Conservation (phyloP, 345 rosid species). For the Citrus australasica region DNA sequence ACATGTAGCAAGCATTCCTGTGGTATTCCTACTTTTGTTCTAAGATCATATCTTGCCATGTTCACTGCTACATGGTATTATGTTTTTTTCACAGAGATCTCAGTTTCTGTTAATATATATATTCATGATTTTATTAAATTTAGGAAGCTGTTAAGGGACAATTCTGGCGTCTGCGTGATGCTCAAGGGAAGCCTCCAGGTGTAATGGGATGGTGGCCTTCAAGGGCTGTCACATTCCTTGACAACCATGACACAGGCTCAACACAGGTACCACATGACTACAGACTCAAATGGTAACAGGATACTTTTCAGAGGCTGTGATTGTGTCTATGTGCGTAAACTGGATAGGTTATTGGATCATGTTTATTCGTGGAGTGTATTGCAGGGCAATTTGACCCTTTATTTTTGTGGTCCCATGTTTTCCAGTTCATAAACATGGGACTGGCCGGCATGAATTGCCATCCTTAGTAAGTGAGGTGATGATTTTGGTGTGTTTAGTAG, state of each 20-base stretch:
- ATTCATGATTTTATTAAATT: slow-evolving; percentile 13
- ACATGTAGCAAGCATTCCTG: not conserved
- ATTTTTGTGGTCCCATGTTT: not conserved
- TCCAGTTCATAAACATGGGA: not conserved
- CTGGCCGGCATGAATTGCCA: not conserved
- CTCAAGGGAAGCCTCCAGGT: slow-evolving; percentile 89
- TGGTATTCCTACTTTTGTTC: not conserved
- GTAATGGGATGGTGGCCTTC: slow-evolving; percentile 98
- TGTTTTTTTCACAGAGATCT: not conserved
- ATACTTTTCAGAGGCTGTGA: not conserved
- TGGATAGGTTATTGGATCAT: not conserved
- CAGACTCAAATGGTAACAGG: not conserved
- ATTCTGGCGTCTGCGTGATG: slow-evolving; percentile 75
- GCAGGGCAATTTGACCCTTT: not conserved
- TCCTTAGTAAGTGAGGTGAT: not conserved
- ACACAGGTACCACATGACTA: slow-evolving; percentile 51
- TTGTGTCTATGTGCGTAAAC: not conserved
- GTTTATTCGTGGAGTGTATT: not conserved
- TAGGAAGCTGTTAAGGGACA: slow-evolving; percentile 92
- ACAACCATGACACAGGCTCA: slow-evolving; percentile 95
- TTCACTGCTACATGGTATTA: not conserved
- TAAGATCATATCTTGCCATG: not conserved
- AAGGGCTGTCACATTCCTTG: slow-evolving; percentile 82
- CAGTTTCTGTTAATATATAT: not conserved
- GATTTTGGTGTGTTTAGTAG: not conserved